phyloP scores from a whole-genome alignment of 73 alveolate species.

The Symbiodinium pilosum region DNA sequence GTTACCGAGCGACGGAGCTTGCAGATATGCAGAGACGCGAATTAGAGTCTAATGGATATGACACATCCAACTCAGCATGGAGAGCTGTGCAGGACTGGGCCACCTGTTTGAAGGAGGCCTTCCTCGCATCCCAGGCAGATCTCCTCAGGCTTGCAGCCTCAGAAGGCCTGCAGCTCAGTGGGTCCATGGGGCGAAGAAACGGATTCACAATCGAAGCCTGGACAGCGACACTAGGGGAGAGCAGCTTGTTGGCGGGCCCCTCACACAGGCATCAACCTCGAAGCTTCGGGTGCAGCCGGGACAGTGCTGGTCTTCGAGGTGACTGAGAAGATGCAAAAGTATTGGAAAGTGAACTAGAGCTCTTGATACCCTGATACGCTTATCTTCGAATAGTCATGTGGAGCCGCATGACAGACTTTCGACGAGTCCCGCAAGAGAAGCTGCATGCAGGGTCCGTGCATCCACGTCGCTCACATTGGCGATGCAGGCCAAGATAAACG shows the following conservation, averaged over 20 bases:
- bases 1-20: too few species aligned
- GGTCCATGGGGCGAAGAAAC: too few species aligned
- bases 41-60: too few species aligned
- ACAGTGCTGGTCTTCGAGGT: conserved; percentile 67
- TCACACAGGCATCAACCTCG: conserved; percentile 78
- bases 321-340: not conserved
- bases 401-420: not conserved
- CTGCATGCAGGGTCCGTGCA: conserved; percentile 59
- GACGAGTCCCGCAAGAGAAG: not conserved
- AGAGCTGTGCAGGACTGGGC: conserved; percentile 70
- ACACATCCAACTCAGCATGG: too few species aligned
- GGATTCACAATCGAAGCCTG: too few species aligned
- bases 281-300: conserved; percentile 91
- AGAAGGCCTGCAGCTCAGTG: conserved; percentile 31
- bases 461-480: conserved; percentile 90
- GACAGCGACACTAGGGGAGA: too few species aligned
- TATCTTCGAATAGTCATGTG: not conserved
- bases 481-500: conserved; percentile 18
- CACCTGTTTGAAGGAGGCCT: conserved; percentile 75
- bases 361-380: not conserved
- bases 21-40: too few species aligned
- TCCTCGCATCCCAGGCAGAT: conserved; percentile 74
- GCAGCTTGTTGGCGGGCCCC: too few species aligned
- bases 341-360: not conserved
- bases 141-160: conserved; percentile 34